Evolutionary conservation across 768 basidiomycete species (phyloP), one percentile per base, ranked within the genome.

Genomic region (Lactarius hatsudake): DNA sequence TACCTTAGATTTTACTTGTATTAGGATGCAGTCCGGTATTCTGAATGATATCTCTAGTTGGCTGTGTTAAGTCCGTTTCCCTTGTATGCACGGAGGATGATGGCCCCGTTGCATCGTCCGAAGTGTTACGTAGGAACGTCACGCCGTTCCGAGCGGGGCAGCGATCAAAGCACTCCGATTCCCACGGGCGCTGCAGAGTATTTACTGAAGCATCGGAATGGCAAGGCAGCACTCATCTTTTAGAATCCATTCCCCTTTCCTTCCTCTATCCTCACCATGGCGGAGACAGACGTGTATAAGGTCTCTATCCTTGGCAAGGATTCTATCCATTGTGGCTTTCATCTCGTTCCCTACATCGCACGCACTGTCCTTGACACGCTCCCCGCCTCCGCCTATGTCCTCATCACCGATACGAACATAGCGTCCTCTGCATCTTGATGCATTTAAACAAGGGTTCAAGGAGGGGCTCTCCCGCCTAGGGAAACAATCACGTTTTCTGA

Each of bases 401-500:
- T 99, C 71, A 78, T 98, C 75, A 98, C 96, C 34, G 97, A 98
- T 79, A 88, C 90, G 32, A 88, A 94, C 78, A 86, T 99, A 74
- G 94, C 93, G 0, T 83, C 82, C 82, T 5, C 83, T 94, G 69
- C 90, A 95, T 77, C 86, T 98, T 43, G 69, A 80, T 9, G 77
- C 82, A 2, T 90, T 98, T 76, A 78, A 87, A 65, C 71, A 79
- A 34, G 88, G 89, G 32, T 96, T 98, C 74, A 73, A 81, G 8
- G 67, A 73, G 3, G 79, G 73, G n/a, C 76, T 85, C 43, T 63
- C 70, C 48, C 73, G 72, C 28, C 63, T 61, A 57, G 70, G 69
- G 17, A 70, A 67, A 2, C 62, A 60, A 59, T 81, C 90, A 1
- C 79, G 94, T 64, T 93, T 97, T 77, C 73, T 98, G 68, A 84